Percentiles rank a stretch among this genome's conserved stretches.
Evolutionary conservation across 2,329 filamentous ascomycete genomes (phyloP).

Genomic region (Pyrenophora tritici-repentis): DNA sequence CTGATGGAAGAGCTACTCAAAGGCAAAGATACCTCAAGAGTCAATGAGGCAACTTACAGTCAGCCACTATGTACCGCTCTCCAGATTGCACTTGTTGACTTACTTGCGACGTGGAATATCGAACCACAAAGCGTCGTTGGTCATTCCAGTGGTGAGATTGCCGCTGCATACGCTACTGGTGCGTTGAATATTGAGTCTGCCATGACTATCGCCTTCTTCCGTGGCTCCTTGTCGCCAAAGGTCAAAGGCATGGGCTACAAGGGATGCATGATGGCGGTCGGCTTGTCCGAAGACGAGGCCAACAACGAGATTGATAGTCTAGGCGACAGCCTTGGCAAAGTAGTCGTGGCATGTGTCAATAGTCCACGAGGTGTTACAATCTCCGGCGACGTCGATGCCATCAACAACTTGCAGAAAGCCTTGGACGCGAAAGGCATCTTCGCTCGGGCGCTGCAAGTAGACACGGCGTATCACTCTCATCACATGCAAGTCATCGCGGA

Average conservation of each 20-base stretch:
- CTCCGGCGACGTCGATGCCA: constrained; percentile 50
- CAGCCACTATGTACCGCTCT: constrained; percentile 29
- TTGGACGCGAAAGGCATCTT: constrained; percentile 48
- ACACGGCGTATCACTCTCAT: constrained; percentile 54
- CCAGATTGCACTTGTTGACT: constrained; percentile 30
- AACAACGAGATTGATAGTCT: constrained; percentile 5
- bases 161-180: constrained; percentile 29
- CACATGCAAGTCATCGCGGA: constrained; percentile 44
- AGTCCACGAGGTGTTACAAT: constrained; percentile 51
- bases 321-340: constrained; percentile 21
- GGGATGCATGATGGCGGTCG: constrained; percentile 41
- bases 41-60: constrained; percentile 17
- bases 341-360: constrained; percentile 44
- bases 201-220: constrained; percentile 20
- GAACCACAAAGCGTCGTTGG: constrained; percentile 23
- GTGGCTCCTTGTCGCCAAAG: constrained; percentile 11
- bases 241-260: constrained; percentile 10
- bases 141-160: constrained; percentile 38
- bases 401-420: constrained; percentile 39
- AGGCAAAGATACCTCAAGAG: constrained; percentile 7
- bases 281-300: constrained; percentile 24
- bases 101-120: constrained; percentile 21
- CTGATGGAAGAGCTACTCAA: constrained; percentile 18
- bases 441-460: constrained; percentile 46
- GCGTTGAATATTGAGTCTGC: constrained; percentile 10